Evolutionary conservation across 352 stramenopile genomes (phyloP).

Genomic region (Phytophthora uliginosa): DNA sequence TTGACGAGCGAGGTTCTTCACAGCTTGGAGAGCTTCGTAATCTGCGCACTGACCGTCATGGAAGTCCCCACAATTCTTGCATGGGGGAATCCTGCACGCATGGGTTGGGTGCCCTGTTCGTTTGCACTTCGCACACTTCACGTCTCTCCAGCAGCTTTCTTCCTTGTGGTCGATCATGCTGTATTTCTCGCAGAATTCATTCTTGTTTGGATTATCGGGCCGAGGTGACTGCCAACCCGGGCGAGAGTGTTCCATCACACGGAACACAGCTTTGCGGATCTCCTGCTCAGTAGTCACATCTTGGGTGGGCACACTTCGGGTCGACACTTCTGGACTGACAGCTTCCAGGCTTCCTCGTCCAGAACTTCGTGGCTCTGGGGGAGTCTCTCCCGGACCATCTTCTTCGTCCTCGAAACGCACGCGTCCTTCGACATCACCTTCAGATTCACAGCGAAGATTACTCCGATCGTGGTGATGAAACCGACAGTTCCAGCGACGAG

Average conservation of each 20-base stretch:
- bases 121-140: background rate
- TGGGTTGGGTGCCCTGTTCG: background rate
- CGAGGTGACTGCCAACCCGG: background rate
- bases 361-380: background rate
- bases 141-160: background rate
- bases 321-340: background rate
- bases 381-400: background rate
- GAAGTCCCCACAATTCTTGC: background rate
- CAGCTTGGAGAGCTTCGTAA: background rate
- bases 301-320: background rate
- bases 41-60: background rate
- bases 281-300: background rate
- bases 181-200: constrained; percentile 7
- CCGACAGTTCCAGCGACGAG: too few relatives aligned
- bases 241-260: background rate
- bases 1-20: constrained; percentile 1
- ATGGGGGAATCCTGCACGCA: background rate
- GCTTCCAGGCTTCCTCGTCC: background rate
- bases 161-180: background rate
- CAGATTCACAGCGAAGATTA: background rate
- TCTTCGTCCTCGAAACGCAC: background rate
- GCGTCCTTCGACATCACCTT: background rate
- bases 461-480: too few relatives aligned
- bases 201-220: background rate
- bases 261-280: background rate